Evolutionary conservation across 2,329 filamentous ascomycete species (phyloP).

Genomic region (Fusarium domesticum): DNA sequence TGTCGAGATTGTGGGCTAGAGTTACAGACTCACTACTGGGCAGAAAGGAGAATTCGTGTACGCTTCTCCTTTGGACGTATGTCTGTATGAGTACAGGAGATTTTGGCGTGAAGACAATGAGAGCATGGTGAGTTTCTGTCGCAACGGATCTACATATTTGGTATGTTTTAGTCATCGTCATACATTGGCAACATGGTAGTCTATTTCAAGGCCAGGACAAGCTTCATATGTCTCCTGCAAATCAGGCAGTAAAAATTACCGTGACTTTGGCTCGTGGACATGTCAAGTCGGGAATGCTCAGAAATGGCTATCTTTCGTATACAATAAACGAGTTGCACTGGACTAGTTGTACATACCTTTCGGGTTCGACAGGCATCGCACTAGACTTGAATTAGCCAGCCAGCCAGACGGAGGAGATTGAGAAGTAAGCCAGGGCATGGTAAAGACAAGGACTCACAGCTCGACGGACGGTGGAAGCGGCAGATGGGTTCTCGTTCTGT

Average conservation of each 20-base stretch:
- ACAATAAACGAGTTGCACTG: conserved; percentile 1
- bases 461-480: conserved; percentile 22
- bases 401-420: not conserved
- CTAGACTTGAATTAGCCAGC: conserved; percentile 20
- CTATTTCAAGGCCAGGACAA: no score
- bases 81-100: conserved; percentile 36
- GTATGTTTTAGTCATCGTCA: conserved; percentile 7
- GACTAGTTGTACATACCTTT: conserved; percentile 27
- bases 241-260: not conserved
- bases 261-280: no score
- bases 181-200: not conserved
- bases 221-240: no score
- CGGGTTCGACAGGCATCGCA: conserved; percentile 35
- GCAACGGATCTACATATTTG: conserved; percentile 33
- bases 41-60: conserved; percentile 36
- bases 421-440: not conserved
- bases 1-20: not conserved
- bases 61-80: conserved; percentile 36
- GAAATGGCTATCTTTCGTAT: not conserved
- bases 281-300: not conserved
- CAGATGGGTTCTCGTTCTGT: conserved; percentile 11
- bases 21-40: conserved; percentile 35
- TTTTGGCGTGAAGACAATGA: conserved; percentile 37
- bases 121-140: conserved; percentile 38
- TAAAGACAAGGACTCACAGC: conserved; percentile 21